Evolutionary conservation across 2,329 filamentous ascomycete species (phyloP).

Genomic region (Clarireedia paspali): DNA sequence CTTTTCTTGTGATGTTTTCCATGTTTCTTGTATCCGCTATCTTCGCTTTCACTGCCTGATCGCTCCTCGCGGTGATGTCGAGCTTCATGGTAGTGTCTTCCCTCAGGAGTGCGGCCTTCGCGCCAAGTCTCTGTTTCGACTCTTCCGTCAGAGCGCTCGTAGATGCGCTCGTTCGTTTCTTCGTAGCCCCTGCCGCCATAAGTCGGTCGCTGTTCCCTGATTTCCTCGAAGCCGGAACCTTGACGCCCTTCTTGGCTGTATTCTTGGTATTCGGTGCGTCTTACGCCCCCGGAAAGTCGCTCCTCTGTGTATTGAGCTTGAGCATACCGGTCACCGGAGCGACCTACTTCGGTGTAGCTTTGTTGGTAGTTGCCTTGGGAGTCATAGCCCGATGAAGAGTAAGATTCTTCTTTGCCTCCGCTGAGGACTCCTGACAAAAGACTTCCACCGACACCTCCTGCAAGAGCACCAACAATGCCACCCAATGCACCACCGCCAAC

Average conservation of each 20-base stretch:
- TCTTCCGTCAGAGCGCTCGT: constrained; percentile 31
- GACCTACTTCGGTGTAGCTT: constrained; percentile 54
- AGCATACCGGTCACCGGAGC: constrained; percentile 31
- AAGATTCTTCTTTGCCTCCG: constrained; percentile 39
- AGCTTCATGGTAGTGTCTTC: constrained; percentile 16
- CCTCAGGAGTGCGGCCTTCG: constrained; percentile 15
- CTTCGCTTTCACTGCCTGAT: constrained; percentile 25
- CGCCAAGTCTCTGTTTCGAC: constrained; percentile 22
- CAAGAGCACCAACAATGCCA: constrained; percentile 62
- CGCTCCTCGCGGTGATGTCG: constrained; percentile 19
- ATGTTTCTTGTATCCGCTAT: constrained; percentile 24
- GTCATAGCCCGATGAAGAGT: constrained; percentile 44
- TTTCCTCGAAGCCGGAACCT: constrained; percentile 52
- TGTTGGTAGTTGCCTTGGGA: constrained; percentile 55
- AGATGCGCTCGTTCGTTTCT: constrained; percentile 48
- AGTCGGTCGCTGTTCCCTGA: constrained; percentile 43
- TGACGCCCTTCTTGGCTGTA: constrained; percentile 38
- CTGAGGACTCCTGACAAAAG: constrained; percentile 57
- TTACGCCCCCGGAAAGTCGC: constrained; percentile 48
- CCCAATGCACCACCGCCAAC: constrained; percentile 59
- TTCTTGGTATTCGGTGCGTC: constrained; percentile 51
- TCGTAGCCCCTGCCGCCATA: constrained; percentile 47
- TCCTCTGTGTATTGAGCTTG: constrained; percentile 40
- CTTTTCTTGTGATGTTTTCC: constrained; percentile 24
- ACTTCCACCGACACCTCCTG: constrained; percentile 56